Percentiles rank a stretch among this genome's conserved stretches.
Conservation (phyloP, 108 stramenopile genomes). For the Chaetoceros muelleri region DNA sequence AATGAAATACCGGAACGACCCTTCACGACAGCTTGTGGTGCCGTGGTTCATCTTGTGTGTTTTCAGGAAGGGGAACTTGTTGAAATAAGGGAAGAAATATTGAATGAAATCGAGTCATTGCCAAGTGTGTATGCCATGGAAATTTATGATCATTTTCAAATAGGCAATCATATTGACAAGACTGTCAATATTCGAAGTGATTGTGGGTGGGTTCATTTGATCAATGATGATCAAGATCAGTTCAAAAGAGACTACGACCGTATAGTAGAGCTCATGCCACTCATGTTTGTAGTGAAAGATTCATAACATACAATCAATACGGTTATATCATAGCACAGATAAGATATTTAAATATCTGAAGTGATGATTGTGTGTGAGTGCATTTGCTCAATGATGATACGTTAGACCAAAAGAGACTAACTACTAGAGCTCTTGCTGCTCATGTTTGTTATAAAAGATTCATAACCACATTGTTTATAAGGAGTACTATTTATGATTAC, state of each 20-base stretch:
- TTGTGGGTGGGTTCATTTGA: conserved; percentile 75
- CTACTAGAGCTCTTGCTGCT: conserved; percentile 65
- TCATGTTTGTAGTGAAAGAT: conserved; percentile 46
- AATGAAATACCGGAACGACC: conserved; percentile 46
- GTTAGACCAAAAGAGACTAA: conserved; percentile 48
- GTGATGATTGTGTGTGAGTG: conserved; percentile 77
- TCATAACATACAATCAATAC: neutral
- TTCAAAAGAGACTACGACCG: conserved; percentile 57
- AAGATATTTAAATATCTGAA: conserved; percentile 65
- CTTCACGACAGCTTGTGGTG: conserved; percentile 34
- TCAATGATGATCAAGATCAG: conserved; percentile 50
- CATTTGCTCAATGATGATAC: conserved; percentile 67
- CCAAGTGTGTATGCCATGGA: conserved; percentile 58
- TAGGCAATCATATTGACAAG: conserved; percentile 39
- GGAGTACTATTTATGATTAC: too few species aligned
- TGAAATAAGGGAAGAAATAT: conserved; percentile 29
- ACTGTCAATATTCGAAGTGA: conserved; percentile 66
- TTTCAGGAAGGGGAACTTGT: conserved; percentile 39
- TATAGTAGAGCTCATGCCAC: conserved; percentile 65
- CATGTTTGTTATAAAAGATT: conserved; percentile 44
- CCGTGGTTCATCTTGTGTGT: conserved; percentile 69
- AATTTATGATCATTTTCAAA: conserved; percentile 51
- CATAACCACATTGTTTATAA: too few species aligned
- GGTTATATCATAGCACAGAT: too few species aligned
- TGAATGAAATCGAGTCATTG: conserved; percentile 56